These are phyloP conservation scores for Aureobasidium sp. DNA, from an alignment of 2,329 filamentous ascomycete genomes.

Conservation along the genomic window DNA sequence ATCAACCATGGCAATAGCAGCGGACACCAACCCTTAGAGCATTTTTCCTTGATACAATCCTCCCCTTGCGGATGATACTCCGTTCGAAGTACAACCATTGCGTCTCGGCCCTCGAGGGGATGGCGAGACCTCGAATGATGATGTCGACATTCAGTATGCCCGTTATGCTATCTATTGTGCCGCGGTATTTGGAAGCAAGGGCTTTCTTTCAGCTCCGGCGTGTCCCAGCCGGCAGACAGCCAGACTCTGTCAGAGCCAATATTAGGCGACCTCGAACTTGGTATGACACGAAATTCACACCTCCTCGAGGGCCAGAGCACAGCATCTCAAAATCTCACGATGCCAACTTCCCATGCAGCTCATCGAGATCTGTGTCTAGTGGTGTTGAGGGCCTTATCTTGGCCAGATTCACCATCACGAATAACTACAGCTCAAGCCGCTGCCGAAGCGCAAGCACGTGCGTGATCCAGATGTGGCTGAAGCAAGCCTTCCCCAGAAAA, in stretches of 20 bases:
- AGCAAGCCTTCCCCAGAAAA: background rate
- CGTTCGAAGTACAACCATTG: background rate
- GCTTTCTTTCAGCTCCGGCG: background rate
- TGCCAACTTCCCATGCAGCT: background rate
- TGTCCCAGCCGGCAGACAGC: background rate
- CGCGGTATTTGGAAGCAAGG: background rate
- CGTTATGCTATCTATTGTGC: background rate
- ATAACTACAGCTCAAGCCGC: background rate
- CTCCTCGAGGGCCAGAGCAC: background rate
- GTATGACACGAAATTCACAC: background rate
- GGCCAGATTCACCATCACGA: background rate
- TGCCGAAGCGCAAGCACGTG: background rate
- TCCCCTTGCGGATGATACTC: background rate
- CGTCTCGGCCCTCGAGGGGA: background rate
- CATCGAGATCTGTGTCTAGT: background rate
- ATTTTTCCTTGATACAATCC: background rate
- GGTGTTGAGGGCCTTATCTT: background rate
- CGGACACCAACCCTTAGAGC: background rate
- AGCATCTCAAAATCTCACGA: background rate
- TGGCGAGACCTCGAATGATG: background rate
- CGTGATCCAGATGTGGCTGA: background rate
- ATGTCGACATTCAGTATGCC: background rate
- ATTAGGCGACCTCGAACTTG: background rate
- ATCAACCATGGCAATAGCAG: background rate
- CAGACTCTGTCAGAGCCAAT: background rate